Evolutionary conservation across 192 early-diverging fungal genomes (phyloP), one percentile per base, ranked within the genome.

Genomic region (Dissophora ornata): DNA sequence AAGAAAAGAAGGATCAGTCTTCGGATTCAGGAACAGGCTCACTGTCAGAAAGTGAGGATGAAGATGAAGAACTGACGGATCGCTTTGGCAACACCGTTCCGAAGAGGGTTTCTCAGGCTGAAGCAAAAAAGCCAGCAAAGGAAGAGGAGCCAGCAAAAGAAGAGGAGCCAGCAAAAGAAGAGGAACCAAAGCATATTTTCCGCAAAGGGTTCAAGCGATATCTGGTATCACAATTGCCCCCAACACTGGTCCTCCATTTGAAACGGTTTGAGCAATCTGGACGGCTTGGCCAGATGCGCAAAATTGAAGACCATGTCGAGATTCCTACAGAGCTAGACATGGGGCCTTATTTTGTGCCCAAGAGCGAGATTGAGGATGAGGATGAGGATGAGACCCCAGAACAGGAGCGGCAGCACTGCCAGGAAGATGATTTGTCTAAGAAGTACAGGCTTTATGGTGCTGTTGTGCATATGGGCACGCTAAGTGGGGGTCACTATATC

Each of bases 391-490:
- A 57, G n/a, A 32, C n/a, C n/a, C n/a, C n/a, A n/a, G n/a, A n/a
- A n/a, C n/a, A n/a, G n/a, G n/a, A n/a, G n/a, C n/a, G n/a, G n/a
- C n/a, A 36, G 9, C 19, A 30, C 1, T 29, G 36, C 0, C 44
- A 16, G 44, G 28, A 57, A 1, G 42, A 34, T 16, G 21, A 18
- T 30, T 12, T 33, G 24, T 44, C 51, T 13, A 78, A 67, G 44
- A 69, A 63, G 19, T 84, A 84, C 51, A 53, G 83, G 25, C 47
- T 84, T 3, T 84, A 84, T 65, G 83, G 80, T 12, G 81, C 81
- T 7, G 81, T 84, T 15, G 80, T 82, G 2, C 83, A 84, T 29
- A 73, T 75, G 54, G 83, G 83, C 3, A 75, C 80, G 10, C 40
- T 84, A 28, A 61, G 63, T 21, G 69, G 74, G 34, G 83, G 83